Percentiles rank a stretch among this genome's conserved stretches.
phyloP scores from a whole-genome alignment of 2,329 filamentous ascomycete genomes.

The Fusarium papillatum region DNA sequence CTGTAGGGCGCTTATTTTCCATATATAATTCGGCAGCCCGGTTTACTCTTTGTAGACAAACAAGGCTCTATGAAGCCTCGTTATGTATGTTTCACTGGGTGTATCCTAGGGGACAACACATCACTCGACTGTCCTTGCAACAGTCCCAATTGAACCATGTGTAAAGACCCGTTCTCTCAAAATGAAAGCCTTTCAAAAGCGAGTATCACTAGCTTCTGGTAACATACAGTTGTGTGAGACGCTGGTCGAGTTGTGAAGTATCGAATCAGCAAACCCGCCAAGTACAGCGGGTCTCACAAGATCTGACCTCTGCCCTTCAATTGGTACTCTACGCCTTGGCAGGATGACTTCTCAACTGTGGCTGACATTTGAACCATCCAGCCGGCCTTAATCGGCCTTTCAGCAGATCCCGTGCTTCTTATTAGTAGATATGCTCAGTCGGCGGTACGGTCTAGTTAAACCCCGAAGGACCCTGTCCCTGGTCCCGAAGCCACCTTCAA shows the following conservation, averaged over 20 bases:
- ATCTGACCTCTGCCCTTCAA: not conserved
- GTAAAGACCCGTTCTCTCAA: constrained; percentile 7
- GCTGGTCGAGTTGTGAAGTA: not conserved
- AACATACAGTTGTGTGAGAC: constrained; percentile 15
- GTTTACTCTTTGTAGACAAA: not conserved
- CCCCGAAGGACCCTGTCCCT: constrained; percentile 27
- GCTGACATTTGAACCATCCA: not conserved
- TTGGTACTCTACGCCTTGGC: not conserved
- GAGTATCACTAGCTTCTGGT: not conserved
- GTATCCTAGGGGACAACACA: no score
- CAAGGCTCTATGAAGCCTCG: not conserved
- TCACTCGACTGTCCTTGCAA: not conserved
- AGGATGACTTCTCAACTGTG: not conserved
- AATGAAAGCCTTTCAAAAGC: not conserved
- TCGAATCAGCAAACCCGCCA: not conserved
- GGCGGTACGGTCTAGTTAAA: not conserved
- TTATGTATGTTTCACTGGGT: not conserved
- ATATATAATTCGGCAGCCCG: not conserved
- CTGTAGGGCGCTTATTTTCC: not conserved
- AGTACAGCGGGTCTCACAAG: not conserved
- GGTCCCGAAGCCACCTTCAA: constrained; percentile 10
- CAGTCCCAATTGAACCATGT: not conserved
- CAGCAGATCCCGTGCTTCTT: not conserved
- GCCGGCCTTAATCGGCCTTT: not conserved
- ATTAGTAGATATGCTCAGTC: not conserved